Base-by-base conservation (phyloP, 1,139 yeast genomes). In the Yamadazyma atlantica region DNA sequence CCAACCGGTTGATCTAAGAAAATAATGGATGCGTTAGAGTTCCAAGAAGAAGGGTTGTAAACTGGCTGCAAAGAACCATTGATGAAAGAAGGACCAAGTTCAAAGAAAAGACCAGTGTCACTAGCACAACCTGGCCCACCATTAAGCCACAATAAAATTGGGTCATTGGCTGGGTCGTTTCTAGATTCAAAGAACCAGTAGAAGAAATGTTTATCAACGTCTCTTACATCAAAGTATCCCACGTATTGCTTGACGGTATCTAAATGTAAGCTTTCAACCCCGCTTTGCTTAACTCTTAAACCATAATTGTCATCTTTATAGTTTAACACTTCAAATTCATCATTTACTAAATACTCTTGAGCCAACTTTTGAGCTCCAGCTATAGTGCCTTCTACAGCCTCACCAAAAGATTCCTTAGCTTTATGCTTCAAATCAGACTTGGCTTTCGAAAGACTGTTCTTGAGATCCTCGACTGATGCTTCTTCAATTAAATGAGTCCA, bases 1-100 rank as follows among this genome's bases (percentile, higher is more conserved):
- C 85, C 85, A 38, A 87, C 92, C 1, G 96, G 96, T 64, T 87
- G 96, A 62, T 88, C 96, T 51, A 88, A 73, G 23, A 84, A 88
- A 55, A 88, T 85, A 26, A 87, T 88, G 15, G 90, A 77, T 12
- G 96, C 95, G 53, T 86, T 86, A 50, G 75, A 67, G 62, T 86
- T 87, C 96, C 95, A 87, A 9, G 94, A 73, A 61, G 74, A 66
- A 32, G 88, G 87, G 65, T 87, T 86, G 61, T 66, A 67, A 37
- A 80, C 72, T 19, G 92, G 90, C 53, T 79, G 74, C 51, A 83
- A 63, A 39, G 79, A 70, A 23, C 69, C 57, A 47, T 73, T 78
- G 43, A 87, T 79, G 17, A 82, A 74, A 2, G 95, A 74, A 17
- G 95, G 90, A 14, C 96, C 96, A 53, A 87, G 71, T 65, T 87